Evolutionary conservation across 2,329 filamentous ascomycete genomes (phyloP), one percentile per base, ranked within the genome.

Genomic region (Ascochyta clinopodiicola): DNA sequence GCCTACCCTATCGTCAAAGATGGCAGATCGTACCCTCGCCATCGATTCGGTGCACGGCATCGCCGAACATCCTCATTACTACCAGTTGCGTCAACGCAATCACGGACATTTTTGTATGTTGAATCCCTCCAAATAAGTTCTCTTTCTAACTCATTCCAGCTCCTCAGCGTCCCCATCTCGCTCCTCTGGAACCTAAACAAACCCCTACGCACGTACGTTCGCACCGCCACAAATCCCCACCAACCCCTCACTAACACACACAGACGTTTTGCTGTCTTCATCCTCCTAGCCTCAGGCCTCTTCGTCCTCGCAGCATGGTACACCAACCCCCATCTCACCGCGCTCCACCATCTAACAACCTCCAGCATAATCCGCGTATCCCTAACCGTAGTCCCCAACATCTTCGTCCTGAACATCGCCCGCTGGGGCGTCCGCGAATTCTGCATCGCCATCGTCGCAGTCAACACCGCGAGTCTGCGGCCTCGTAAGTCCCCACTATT

Each of bases 351-450:
- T 22, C 35, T 48, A n/a, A 48, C 29, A 15, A 1, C 8, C 3
- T 6, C 15, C 6, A 60, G 60, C 35, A 54, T 62, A 6, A 58
- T 43, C 19, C 60, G 60, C 12, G 60, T 62, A 1, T 57, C 53
- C 0, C 44, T 62, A 10, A 60, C 57, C 19, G 57, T 56, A 1
- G 51, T 62, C 1, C 60, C 53, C 4, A 47, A 57, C 22, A 51
- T 57, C 6, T 56, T 43, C 10, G 47, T 60, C n/a, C 53, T 59
- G 24, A 53, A 51, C 13, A 58, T 62, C 25, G 57, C 60, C 1
- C 60, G 60, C 3, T 62, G 60, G 57, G 57, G 57, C 10, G 42
- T 59, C 6, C 57, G 60, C 13, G 57, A 62, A 25, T 56, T 57
- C n/a, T 46, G 47, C 32, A 54, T 60, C n/a, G 54, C 51, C 3